Conservation (phyloP, 306 rosid species). For the Ochetophila trinervis region DNA sequence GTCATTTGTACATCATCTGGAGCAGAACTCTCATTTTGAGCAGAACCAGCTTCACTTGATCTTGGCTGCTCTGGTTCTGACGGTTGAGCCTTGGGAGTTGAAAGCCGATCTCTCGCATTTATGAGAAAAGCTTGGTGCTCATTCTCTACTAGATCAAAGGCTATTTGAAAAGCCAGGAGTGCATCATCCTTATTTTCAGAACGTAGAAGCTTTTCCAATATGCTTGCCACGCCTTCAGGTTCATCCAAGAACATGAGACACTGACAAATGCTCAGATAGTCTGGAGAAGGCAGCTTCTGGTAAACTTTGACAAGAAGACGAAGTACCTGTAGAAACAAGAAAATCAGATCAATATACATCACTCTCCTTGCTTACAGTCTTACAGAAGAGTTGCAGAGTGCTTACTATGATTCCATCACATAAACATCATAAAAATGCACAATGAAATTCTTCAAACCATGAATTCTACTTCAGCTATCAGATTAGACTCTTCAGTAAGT, state of each 20-base stretch:
- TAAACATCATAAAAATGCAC: neutral
- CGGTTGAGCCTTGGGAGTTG: slow-evolving; percentile 57
- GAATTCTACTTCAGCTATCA: neutral
- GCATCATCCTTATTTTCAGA: slow-evolving; percentile 91
- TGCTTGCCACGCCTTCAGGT: slow-evolving; percentile 84
- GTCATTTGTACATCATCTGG: slow-evolving; percentile 80
- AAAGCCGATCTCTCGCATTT: slow-evolving; percentile 73
- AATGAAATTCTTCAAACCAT: neutral
- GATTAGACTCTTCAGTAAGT: neutral
- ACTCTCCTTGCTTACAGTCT: neutral
- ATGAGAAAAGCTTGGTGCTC: slow-evolving; percentile 96
- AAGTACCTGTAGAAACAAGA: slow-evolving; percentile 56
- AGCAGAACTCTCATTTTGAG: slow-evolving; percentile 55
- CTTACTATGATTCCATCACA: neutral
- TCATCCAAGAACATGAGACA: slow-evolving; percentile 97
- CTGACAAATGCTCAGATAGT: slow-evolving; percentile 93
- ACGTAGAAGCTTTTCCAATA: slow-evolving; percentile 79
- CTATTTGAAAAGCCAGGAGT: slow-evolving; percentile 91
- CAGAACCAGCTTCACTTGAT: slow-evolving; percentile 46
- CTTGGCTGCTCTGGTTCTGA: slow-evolving; percentile 50
- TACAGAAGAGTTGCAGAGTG: neutral
- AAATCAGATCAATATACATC: slow-evolving; percentile 11
- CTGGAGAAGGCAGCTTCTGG: slow-evolving; percentile 91
- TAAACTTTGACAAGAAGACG: slow-evolving; percentile 90
- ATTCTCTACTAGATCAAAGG: slow-evolving; percentile 92